Evolutionary conservation across 2,329 filamentous ascomycete genomes (phyloP).

Genomic region (Nemania sp.): DNA sequence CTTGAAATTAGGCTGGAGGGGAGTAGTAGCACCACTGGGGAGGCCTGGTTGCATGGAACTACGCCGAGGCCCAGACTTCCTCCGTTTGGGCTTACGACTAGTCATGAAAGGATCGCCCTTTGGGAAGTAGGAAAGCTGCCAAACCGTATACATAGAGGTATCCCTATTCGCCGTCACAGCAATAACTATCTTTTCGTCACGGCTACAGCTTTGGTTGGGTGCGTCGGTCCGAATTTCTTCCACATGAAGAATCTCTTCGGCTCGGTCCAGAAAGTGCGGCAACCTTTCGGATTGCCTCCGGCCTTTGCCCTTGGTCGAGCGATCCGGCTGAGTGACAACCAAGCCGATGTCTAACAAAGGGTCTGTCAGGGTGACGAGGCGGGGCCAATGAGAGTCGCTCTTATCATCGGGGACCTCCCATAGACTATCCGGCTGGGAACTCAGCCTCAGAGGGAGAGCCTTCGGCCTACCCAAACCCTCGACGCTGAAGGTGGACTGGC

Average conservation of each 20-base stretch:
- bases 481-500: slow-evolving; percentile 58
- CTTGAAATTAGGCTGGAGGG: slow-evolving; percentile 69
- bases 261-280: slow-evolving; percentile 66
- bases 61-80: slow-evolving; percentile 57
- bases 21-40: slow-evolving; percentile 76
- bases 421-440: slow-evolving; percentile 60
- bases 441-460: slow-evolving; percentile 56
- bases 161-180: slow-evolving; percentile 82
- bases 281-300: slow-evolving; percentile 49
- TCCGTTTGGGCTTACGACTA: slow-evolving; percentile 51
- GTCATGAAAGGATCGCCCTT: slow-evolving; percentile 63
- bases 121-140: slow-evolving; percentile 78
- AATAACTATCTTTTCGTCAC: slow-evolving; percentile 63
- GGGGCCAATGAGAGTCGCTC: slow-evolving; percentile 66
- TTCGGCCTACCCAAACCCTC: slow-evolving; percentile 62
- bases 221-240: slow-evolving; percentile 66
- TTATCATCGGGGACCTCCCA: slow-evolving; percentile 60
- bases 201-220: slow-evolving; percentile 36
- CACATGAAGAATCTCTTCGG: slow-evolving; percentile 84
- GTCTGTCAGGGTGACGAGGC: slow-evolving; percentile 82
- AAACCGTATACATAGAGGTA: slow-evolving; percentile 78
- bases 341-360: slow-evolving; percentile 85
- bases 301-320: slow-evolving; percentile 41
- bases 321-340: slow-evolving; percentile 67
- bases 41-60: slow-evolving; percentile 70